Conservation (phyloP, 1,284 basidiomycete species). For the Somion occarium region DNA sequence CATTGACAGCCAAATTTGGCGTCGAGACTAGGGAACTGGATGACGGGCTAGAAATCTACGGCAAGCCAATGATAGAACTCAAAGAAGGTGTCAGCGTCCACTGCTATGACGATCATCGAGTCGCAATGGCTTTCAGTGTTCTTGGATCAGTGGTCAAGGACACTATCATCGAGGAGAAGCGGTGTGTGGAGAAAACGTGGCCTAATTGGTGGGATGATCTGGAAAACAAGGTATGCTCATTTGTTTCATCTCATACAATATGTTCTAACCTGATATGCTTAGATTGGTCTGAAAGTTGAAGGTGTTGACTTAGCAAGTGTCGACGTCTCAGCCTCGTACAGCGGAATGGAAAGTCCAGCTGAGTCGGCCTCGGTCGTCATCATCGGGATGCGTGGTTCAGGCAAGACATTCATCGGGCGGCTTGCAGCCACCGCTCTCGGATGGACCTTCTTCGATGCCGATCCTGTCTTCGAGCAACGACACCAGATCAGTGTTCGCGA, state of each 20-base stretch:
- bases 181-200: slow-evolving; percentile 99
- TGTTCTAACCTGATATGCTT: slow-evolving; percentile 7
- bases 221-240: slow-evolving; percentile 71
- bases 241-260: slow-evolving; percentile 5
- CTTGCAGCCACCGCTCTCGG: slow-evolving; percentile 73
- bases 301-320: slow-evolving; percentile 71
- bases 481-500: slow-evolving; percentile 63
- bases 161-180: slow-evolving; percentile 90
- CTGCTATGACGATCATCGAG: slow-evolving; percentile 98
- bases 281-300: slow-evolving; percentile 89
- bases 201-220: slow-evolving; percentile 99
- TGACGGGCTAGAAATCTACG: slow-evolving; percentile 91
- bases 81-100: slow-evolving; percentile 74
- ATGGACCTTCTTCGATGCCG: slow-evolving; percentile 87
- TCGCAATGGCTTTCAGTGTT: slow-evolving; percentile 98
- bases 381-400: slow-evolving; percentile 96
- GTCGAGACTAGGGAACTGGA: slow-evolving; percentile 90
- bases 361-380: slow-evolving; percentile 72
- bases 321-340: slow-evolving; percentile 39
- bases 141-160: slow-evolving; percentile 72
- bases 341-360: slow-evolving; percentile 33
- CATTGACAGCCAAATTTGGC: slow-evolving; percentile 83
- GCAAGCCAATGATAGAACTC: slow-evolving; percentile 61
- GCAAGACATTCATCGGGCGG: slow-evolving; percentile 88
- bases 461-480: slow-evolving; percentile 72